Conservation (phyloP, 23 red algal genomes). For the Gracilaria caudata region DNA sequence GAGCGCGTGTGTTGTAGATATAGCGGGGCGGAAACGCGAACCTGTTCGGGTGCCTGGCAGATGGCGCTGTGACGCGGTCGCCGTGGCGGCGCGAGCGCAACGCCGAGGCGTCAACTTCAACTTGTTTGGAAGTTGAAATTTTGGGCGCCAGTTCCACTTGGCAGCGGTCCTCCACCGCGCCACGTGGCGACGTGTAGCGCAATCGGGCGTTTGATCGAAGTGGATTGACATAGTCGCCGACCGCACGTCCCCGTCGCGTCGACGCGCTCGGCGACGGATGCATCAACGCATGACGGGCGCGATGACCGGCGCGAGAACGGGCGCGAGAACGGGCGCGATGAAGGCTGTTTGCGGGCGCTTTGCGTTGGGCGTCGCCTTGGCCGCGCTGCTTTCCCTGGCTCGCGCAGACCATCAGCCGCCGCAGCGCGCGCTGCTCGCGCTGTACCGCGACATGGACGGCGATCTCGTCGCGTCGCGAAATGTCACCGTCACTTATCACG, state of each 20-base stretch:
- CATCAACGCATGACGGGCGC: too few relatives aligned
- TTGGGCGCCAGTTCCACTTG: not conserved
- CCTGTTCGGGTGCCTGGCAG: not conserved
- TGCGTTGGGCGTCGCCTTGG: not conserved
- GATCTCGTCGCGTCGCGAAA: slow-evolving; percentile 35
- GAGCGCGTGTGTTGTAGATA: not conserved
- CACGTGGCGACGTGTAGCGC: slow-evolving; percentile 5
- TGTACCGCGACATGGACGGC: slow-evolving; percentile 36
- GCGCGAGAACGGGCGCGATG: not conserved
- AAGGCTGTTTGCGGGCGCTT: not conserved
- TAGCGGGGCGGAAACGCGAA: not conserved
- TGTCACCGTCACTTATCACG: slow-evolving; percentile 33
- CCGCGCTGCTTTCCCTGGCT: not conserved
- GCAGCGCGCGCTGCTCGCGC: slow-evolving; percentile 34
- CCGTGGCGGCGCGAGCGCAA: not conserved
- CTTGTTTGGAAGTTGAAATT: not conserved
- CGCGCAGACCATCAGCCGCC: not conserved
- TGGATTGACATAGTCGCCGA: not conserved
- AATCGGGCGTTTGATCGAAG: not conserved
- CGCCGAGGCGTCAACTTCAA: not conserved
- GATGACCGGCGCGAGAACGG: too few relatives aligned
- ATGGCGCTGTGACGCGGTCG: not conserved
- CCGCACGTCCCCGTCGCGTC: not conserved
- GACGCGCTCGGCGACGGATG: not conserved
- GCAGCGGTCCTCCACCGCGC: not conserved